phyloP scores from a whole-genome alignment of 148 eudicot species.

The Pharnaceum exiguum region DNA sequence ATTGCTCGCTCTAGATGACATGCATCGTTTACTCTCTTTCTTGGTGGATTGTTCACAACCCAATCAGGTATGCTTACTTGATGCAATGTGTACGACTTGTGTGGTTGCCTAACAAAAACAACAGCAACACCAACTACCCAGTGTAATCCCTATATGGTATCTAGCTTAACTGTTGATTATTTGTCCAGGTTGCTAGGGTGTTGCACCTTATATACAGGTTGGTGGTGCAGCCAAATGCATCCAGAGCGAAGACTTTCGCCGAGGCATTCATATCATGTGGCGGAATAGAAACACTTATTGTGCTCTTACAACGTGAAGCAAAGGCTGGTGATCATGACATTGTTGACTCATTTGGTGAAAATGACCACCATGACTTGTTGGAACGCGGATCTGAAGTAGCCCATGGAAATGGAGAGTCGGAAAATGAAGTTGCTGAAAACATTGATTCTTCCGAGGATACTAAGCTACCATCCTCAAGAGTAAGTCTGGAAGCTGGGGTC shows the following conservation, averaged over 20 bases:
- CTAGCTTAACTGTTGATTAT: not conserved
- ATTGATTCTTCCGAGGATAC: constrained; percentile 34
- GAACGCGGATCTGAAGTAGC: constrained; percentile 26
- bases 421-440: constrained; percentile 26
- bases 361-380: constrained; percentile 25
- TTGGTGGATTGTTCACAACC: constrained; percentile 95
- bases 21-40: constrained; percentile 87
- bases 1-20: constrained; percentile 74
- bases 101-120: too few species aligned
- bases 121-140: too few species aligned
- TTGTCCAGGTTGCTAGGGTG: constrained; percentile 84
- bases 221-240: constrained; percentile 92
- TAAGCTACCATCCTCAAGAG: constrained; percentile 27
- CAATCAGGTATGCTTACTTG: constrained; percentile 79
- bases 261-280: constrained; percentile 93
- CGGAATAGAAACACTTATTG: constrained; percentile 96
- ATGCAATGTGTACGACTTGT: too few species aligned
- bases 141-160: too few species aligned
- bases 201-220: constrained; percentile 88
- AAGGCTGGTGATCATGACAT: constrained; percentile 64
- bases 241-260: constrained; percentile 82
- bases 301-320: constrained; percentile 87
- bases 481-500: constrained; percentile 28
- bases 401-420: constrained; percentile 20
- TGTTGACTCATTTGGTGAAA: constrained; percentile 35